Base-by-base conservation (phyloP, 2,329 filamentous ascomycete genomes). In the Paraphaeosphaeria minitans region DNA sequence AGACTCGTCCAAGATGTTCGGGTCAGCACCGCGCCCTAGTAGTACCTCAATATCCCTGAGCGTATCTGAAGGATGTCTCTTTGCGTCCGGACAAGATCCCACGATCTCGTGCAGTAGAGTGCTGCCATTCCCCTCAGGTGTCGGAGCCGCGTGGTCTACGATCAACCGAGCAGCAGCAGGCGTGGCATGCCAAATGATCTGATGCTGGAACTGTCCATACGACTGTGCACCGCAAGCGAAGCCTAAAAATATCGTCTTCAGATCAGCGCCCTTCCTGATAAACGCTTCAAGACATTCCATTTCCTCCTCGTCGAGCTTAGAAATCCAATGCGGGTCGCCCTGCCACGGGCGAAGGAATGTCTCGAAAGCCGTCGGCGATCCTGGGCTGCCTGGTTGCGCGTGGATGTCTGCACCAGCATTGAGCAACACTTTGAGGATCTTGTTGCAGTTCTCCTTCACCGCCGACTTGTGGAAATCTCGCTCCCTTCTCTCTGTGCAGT, bases 101-200 rank as follows among this genome's bases (percentile, higher is more conserved):
- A 75, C 53, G 1, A 76, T 55, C 45, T 75, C 73, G 27, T 72
- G 70, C 1, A 76, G 61, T 1, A 75, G 33, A 21, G 58, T 56
- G 4, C 56, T 50, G 3, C 70, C 71, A 50, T 68, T 70, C 1
- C 51, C 58, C 3, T 50, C 57, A 0, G 61, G 53, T 0, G 31
- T 53, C 0, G 59, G 55, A 7, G 57, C 37, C 12, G 67, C 64
- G 29, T 58, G 65, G 14, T 73, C 69, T 12, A 75, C 52, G 3
- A 73, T 35, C 21, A 68, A 59, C 10, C 67, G 66, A 3, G 70
- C 67, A 19, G 68, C 31, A 14, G 39, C 53, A 9, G 72, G 70
- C 8, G 71, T 68, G 0, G 71, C 67, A 58, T 76, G 74, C 72
- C 72, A 76, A 7, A 76, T 52, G 0, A 66, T 54, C 46, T 76